Evolutionary conservation across 2,329 filamentous ascomycete species (phyloP).

Genomic region (Verticillium dahliae): DNA sequence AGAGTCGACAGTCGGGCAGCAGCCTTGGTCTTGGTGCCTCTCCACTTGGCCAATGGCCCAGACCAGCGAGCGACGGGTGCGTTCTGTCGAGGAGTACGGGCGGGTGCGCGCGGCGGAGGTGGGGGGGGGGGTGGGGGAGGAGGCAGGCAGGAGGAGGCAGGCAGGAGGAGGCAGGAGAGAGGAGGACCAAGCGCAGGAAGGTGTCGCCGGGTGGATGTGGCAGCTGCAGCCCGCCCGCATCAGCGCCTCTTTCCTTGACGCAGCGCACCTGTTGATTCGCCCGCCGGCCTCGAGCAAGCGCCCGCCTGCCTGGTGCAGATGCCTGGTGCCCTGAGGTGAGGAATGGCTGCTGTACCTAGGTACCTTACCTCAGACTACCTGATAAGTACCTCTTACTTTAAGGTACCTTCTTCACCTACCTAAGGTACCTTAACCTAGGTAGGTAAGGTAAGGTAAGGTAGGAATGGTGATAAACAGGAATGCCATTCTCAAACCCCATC

Average conservation of each 20-base stretch:
- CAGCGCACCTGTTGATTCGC: not conserved
- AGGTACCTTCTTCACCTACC: no score
- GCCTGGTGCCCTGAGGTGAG: no score
- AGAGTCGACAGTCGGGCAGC: no score
- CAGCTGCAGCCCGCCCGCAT: not conserved
- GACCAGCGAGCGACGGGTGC: not conserved
- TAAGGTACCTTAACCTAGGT: no score
- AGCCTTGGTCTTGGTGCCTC: not conserved
- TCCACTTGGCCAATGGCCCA: not conserved
- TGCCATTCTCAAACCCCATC: no score
- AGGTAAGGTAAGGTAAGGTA: no score
- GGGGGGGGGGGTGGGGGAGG: not conserved
- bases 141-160: not conserved
- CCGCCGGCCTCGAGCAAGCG: not conserved
- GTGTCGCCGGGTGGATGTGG: no score
- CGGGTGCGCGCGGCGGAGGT: not conserved
- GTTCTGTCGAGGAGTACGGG: not conserved
- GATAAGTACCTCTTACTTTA: no score
- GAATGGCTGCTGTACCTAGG: no score
- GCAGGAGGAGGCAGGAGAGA: not conserved
- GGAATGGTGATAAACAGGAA: no score
- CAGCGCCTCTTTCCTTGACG: not conserved
- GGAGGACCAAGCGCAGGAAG: no score
- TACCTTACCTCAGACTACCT: no score
- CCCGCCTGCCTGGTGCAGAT: not conserved